phyloP scores from a whole-genome alignment of 352 stramenopile genomes.

The Pythium periplocum region DNA sequence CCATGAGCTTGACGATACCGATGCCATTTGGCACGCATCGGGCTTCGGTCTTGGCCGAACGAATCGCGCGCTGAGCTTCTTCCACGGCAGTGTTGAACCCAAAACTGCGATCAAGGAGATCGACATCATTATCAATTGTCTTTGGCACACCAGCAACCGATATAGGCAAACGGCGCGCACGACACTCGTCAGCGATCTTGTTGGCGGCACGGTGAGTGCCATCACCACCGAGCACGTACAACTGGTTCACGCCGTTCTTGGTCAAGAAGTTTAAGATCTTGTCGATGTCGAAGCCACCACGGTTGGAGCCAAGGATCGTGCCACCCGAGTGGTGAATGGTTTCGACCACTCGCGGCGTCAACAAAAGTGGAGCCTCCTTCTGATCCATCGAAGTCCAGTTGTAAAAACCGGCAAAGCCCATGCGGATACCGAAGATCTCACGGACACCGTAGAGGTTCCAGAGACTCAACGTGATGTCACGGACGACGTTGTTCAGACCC shows the following conservation, averaged over 20 bases:
- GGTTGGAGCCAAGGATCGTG: conserved; percentile 92
- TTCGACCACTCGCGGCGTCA: conserved; percentile 64
- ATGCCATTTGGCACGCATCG: conserved; percentile 97
- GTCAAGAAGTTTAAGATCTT: conserved; percentile 95
- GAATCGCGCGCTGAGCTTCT: conserved; percentile 92
- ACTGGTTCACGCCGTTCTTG: conserved; percentile 86
- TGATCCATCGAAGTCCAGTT: conserved; percentile 78
- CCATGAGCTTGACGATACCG: conserved; percentile 99
- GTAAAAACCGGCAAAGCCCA: conserved; percentile 79
- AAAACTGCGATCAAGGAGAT: conserved; percentile 97
- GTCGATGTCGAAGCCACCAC: conserved; percentile 95
- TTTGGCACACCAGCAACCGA: conserved; percentile 97
- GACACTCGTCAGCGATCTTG: conserved; percentile 80
- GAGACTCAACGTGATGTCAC: conserved; percentile 93
- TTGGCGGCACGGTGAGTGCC: conserved; percentile 96
- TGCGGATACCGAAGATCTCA: conserved; percentile 80
- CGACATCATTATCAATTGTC: conserved; percentile 99
- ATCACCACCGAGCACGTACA: conserved; percentile 98
- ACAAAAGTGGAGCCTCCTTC: conserved; percentile 70
- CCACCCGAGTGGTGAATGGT: conserved; percentile 89
- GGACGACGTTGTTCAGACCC: conserved; percentile 98
- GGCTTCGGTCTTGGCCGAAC: conserved; percentile 89
- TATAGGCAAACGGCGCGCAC: conserved; percentile 82
- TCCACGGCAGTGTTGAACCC: conserved; percentile 97
- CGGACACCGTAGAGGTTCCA: conserved; percentile 83